These are phyloP conservation scores for Cercospora sp. DNA, from an alignment of 2,329 filamentous ascomycete genomes.

Conservation along the genomic window DNA sequence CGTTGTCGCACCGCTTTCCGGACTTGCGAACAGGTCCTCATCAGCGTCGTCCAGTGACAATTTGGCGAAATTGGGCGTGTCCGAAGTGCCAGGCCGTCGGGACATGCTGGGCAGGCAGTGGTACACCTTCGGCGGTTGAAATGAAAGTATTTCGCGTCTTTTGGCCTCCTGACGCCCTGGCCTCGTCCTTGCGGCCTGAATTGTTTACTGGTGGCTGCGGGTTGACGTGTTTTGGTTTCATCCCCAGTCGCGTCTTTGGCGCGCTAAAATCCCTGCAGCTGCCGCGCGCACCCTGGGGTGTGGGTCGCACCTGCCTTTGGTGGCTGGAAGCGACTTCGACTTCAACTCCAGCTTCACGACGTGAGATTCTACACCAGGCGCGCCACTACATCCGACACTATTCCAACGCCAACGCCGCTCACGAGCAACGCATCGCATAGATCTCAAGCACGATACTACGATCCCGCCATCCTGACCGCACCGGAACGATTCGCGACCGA, in stretches of 20 bases:
- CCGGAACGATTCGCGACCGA: background rate
- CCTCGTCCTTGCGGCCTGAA: conserved; percentile 17
- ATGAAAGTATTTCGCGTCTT: conserved; percentile 24
- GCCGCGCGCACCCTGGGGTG: background rate
- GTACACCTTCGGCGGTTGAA: background rate
- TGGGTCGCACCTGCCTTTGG: background rate
- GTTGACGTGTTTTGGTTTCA: conserved; percentile 16
- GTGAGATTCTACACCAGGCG: background rate
- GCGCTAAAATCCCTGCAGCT: conserved; percentile 1
- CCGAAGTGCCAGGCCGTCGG: conserved; percentile 23
- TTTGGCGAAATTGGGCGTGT: conserved; percentile 34
- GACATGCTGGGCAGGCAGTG: conserved; percentile 30
- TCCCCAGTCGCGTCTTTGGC: background rate
- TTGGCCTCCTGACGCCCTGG: conserved; percentile 18
- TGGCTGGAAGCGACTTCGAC: background rate
- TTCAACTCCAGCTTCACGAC: conserved; percentile 14
- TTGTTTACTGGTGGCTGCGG: background rate
- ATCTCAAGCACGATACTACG: background rate
- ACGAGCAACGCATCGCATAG: conserved; percentile 11
- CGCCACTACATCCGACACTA: conserved; percentile 4
- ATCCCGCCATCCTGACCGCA: background rate
- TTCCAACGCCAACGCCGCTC: background rate
- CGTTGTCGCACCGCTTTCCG: conserved; percentile 44
- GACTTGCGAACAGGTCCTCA: conserved; percentile 61
- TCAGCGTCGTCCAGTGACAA: conserved; percentile 54